Evolutionary conservation across 2,329 filamentous ascomycete species (phyloP), one percentile per base, ranked within the genome.

Genomic region (Beauveria sp.): DNA sequence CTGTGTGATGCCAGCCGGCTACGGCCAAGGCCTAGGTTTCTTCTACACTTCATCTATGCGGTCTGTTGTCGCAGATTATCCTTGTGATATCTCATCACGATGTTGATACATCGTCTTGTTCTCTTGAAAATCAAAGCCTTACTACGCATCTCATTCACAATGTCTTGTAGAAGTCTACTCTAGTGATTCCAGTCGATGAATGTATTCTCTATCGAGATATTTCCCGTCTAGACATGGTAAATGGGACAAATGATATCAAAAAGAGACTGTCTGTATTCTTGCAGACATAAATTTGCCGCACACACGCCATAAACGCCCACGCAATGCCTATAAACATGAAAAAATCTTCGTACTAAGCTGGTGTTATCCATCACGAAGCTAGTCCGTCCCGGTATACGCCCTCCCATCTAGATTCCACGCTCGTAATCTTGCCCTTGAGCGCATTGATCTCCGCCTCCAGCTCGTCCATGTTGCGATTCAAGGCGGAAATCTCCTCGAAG

Each of bases 401-500:
- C 64, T 84, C 78, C 81, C 81, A 85, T 38, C 77, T 72, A 61
- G 80, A 73, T 64, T 93, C 90, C 5, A 93, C 79, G 20, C 82
- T 82, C 1, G 79, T 80, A 6, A 95, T 81, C 67, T 86, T 84
- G n/a, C 77, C 78, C 66, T 80, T 86, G 14, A 91, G 75, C 30
- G 78, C 79, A 64, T 86, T 84, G 65, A 96, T 93, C 76, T 96
- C 93, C 42, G 77, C 79, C 47, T 88, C 89, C 61, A 97, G 74
- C 74, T 96, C 93, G 61, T 95, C 90, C 30, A 91, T 76, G 67
- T 96, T 96, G 62, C 87, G 81, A 4, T 86, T 86, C 61, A 97
- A 76, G 12, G 90, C 90, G 61, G 86, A 84, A 2, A 96, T 90
- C 73, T 97, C 93, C 69, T 96, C 93, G 66, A 96, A 96, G 62